Evolutionary conservation across 1,284 basidiomycete species (phyloP).

Genomic region (Baeospora myosura): DNA sequence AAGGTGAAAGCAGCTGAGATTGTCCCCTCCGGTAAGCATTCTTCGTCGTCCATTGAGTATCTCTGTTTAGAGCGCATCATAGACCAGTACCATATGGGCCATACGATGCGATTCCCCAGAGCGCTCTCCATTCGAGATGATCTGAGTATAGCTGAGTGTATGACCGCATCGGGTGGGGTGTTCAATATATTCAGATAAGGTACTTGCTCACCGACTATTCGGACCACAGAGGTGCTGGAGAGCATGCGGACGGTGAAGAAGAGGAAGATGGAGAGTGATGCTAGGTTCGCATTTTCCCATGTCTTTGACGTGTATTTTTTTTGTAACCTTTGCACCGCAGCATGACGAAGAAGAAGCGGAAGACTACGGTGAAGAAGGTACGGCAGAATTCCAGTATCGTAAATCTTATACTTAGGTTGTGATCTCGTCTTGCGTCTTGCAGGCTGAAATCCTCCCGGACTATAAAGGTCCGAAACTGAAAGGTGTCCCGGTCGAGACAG

Average conservation of each 20-base stretch:
- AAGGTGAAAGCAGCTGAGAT: slow-evolving; percentile 91
- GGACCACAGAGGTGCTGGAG: slow-evolving; percentile 41
- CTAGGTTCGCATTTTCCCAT: slow-evolving; percentile 32
- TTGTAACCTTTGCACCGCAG: slow-evolving; percentile 24
- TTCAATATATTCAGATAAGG: slow-evolving; percentile 9
- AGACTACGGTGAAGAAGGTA: slow-evolving; percentile 49
- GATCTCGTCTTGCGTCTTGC: slow-evolving; percentile 9
- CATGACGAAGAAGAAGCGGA: slow-evolving; percentile 58
- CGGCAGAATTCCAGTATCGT: background rate
- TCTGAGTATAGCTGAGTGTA: slow-evolving; percentile 58
- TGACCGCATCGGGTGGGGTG: slow-evolving; percentile 63
- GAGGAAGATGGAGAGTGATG: slow-evolving; percentile 58
- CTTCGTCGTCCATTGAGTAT: background rate
- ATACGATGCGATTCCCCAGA: slow-evolving; percentile 84
- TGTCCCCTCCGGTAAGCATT: slow-evolving; percentile 51
- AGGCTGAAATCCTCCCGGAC: slow-evolving; percentile 58
- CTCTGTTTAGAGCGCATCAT: slow-evolving; percentile 2
- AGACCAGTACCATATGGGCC: slow-evolving; percentile 70
- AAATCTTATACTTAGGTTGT: background rate
- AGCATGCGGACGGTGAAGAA: slow-evolving; percentile 56
- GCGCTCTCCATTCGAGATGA: slow-evolving; percentile 77
- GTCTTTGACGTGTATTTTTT: slow-evolving; percentile 3
- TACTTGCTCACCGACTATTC: slow-evolving; percentile 8
- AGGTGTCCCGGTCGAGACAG: slow-evolving; percentile 48
- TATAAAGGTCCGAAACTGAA: slow-evolving; percentile 58